A percentile compares a stretch with the other conserved stretches of the same genome.
Conservation (phyloP, 2,329 filamentous ascomycete genomes). For the Penicillium sp. region DNA sequence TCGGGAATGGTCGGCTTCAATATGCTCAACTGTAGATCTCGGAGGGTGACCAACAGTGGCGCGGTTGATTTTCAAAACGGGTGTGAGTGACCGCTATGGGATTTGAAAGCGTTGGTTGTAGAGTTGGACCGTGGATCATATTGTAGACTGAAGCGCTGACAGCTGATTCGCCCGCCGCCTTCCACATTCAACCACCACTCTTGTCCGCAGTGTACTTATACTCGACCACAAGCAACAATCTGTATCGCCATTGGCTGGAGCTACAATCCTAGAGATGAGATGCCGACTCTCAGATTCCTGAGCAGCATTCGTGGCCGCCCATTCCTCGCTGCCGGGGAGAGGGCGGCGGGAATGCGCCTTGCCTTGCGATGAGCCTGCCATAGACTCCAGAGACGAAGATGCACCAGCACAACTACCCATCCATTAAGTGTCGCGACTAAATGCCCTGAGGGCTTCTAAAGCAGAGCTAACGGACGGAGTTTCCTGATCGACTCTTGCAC, state of each 20-base stretch:
- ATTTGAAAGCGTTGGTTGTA: background rate
- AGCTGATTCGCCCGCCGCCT: too few relatives aligned
- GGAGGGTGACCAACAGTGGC: too few relatives aligned
- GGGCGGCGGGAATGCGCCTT: slow-evolving; percentile 18
- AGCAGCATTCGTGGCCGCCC: slow-evolving; percentile 21
- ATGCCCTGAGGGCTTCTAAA: background rate
- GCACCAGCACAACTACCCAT: background rate
- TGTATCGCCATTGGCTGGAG: slow-evolving; percentile 1
- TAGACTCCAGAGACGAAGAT: slow-evolving; percentile 3
- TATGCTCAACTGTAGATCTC: too few relatives aligned
- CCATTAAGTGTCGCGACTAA: too few relatives aligned
- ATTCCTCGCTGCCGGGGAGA: slow-evolving; percentile 22
- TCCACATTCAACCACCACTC: too few relatives aligned
- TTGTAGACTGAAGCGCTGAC: too few relatives aligned
- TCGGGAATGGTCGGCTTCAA: slow-evolving; percentile 17
- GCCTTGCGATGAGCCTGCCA: slow-evolving; percentile 12
- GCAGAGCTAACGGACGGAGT: background rate
- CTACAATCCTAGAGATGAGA: background rate
- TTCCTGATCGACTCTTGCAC: too few relatives aligned
- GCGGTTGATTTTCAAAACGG: too few relatives aligned
- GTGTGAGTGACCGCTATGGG: too few relatives aligned
- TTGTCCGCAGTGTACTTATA: too few relatives aligned
- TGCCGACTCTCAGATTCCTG: slow-evolving; percentile 20
- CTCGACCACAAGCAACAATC: too few relatives aligned
- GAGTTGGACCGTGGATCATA: too few relatives aligned